Percentiles rank a stretch among this genome's conserved stretches.
These are phyloP conservation scores for Akanthomyces muscarius DNA, from an alignment of 2,329 filamentous ascomycete genomes.

Conservation along the genomic window DNA sequence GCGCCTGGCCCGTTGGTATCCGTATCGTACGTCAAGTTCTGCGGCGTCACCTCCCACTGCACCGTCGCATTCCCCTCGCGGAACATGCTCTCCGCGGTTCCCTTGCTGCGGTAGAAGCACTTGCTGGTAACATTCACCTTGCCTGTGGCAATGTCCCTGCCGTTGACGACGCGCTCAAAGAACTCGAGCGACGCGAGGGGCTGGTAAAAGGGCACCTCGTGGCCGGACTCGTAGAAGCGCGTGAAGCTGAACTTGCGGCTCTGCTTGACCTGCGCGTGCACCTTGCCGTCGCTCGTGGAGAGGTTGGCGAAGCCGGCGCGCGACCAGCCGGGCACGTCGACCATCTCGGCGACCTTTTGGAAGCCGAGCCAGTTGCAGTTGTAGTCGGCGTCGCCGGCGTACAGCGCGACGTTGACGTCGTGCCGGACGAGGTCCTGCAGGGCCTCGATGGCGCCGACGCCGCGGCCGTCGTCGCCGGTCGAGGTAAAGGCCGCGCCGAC, in stretches of 20 bases:
- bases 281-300: constrained; percentile 56
- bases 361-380: constrained; percentile 63
- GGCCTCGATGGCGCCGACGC: constrained; percentile 33
- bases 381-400: constrained; percentile 59
- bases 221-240: constrained; percentile 61
- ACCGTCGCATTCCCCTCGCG: neutral
- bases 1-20: neutral
- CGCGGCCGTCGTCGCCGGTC: neutral
- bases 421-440: constrained; percentile 52
- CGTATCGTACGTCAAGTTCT: neutral
- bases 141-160: constrained; percentile 52
- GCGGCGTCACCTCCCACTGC: neutral
- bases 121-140: constrained; percentile 44
- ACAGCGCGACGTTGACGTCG: constrained; percentile 61
- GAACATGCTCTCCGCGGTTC: neutral
- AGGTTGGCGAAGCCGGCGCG: constrained; percentile 67
- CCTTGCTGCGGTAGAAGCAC: neutral
- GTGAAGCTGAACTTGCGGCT: constrained; percentile 68
- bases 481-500: neutral
- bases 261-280: constrained; percentile 52
- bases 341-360: constrained; percentile 59
- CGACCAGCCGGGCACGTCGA: constrained; percentile 42
- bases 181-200: constrained; percentile 53
- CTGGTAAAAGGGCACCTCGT: constrained; percentile 57
- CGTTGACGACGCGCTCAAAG: constrained; percentile 55